phyloP scores from a whole-genome alignment of 441 rosid species.

The Iberis amara region DNA sequence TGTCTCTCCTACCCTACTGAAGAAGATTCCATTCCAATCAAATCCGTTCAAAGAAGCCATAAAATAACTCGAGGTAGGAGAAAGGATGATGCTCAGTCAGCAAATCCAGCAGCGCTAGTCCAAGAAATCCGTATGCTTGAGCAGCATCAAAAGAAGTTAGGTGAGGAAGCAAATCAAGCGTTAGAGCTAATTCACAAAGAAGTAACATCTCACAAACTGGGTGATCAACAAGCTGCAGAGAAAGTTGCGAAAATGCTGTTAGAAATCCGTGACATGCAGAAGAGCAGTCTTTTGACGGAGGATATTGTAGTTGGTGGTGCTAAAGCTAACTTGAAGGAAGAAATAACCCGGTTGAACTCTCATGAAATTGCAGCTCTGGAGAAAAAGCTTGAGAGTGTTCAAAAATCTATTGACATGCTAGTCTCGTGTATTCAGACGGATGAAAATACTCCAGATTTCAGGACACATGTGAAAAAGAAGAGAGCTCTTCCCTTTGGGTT shows the following conservation, averaged over 20 bases:
- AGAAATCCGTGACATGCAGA: conserved; percentile 79
- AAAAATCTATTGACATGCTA: conserved; percentile 72
- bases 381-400: conserved; percentile 82
- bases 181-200: conserved; percentile 89
- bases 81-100: conserved; percentile 49
- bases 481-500: conserved; percentile 63
- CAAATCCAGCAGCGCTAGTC: conserved; percentile 66
- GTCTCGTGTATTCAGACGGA: conserved; percentile 52
- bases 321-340: conserved; percentile 66
- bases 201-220: conserved; percentile 65
- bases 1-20: conserved; percentile 62
- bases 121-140: conserved; percentile 80
- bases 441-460: conserved; percentile 49
- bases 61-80: conserved; percentile 39
- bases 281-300: conserved; percentile 41
- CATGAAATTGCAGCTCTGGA: conserved; percentile 69
- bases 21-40: conserved; percentile 34
- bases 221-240: conserved; percentile 75
- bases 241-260: conserved; percentile 71
- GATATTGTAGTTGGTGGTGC: conserved; percentile 34
- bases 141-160: conserved; percentile 72
- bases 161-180: conserved; percentile 84
- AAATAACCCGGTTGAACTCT: conserved; percentile 61
- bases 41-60: conserved; percentile 36
- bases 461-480: conserved; percentile 63